Conservation (phyloP, 129 eudicot species). For the Glebionis coronaria region DNA sequence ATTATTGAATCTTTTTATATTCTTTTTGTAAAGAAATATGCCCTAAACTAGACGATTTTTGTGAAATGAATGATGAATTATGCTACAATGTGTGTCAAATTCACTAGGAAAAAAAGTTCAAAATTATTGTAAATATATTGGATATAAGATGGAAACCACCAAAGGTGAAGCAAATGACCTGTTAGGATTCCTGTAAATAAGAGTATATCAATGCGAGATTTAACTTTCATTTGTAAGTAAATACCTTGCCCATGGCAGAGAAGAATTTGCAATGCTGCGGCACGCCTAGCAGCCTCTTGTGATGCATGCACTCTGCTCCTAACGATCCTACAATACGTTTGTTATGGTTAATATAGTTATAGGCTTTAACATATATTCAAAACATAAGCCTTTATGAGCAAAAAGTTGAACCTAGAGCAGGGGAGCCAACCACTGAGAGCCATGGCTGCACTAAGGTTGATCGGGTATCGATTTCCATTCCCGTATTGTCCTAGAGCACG, state of each 20-base stretch:
- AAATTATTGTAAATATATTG: background rate
- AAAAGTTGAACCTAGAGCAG: constrained; percentile 47
- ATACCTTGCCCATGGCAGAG: constrained; percentile 90
- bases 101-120: background rate
- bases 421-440: constrained; percentile 76
- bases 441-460: constrained; percentile 48
- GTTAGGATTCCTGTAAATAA: constrained; percentile 9
- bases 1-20: background rate
- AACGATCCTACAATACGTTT: constrained; percentile 44
- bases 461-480: constrained; percentile 48
- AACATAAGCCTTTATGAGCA: background rate
- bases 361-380: constrained; percentile 1
- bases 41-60: too few species aligned
- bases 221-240: background rate
- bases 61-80: background rate
- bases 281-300: constrained; percentile 58
- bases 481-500: constrained; percentile 46
- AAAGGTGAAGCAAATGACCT: background rate
- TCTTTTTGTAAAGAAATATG: too few species aligned
- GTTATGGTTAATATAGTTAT: constrained; percentile 20
- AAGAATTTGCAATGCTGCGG: constrained; percentile 68
- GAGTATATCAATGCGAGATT: background rate
- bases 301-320: constrained; percentile 52
- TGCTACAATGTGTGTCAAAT: background rate
- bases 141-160: background rate